Evolutionary conservation across 768 basidiomycete species (phyloP).

Genomic region (Thelephora aurantiotincta): DNA sequence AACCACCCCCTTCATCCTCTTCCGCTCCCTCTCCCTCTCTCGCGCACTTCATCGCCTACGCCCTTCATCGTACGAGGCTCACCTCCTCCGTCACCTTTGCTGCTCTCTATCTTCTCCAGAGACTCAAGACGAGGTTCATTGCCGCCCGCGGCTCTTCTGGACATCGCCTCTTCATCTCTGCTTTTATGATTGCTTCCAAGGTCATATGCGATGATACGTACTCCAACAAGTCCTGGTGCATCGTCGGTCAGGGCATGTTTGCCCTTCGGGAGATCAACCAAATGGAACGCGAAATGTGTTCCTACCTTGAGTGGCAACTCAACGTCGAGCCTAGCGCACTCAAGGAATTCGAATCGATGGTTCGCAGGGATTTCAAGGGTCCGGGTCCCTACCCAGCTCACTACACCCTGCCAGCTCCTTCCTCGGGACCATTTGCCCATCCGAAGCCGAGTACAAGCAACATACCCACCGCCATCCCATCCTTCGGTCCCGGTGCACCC

Average conservation of each 20-base stretch:
- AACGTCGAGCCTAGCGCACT: slow-evolving; percentile 57
- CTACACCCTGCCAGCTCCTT: slow-evolving; percentile 28
- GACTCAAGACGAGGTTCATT: slow-evolving; percentile 85
- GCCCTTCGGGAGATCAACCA: slow-evolving; percentile 82
- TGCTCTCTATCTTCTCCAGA: slow-evolving; percentile 58
- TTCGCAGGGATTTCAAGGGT: slow-evolving; percentile 45
- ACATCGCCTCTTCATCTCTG: slow-evolving; percentile 81
- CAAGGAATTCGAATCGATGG: slow-evolving; percentile 42
- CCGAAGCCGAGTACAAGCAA: slow-evolving; percentile 7
- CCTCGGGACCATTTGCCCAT: slow-evolving; percentile 16
- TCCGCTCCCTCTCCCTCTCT: slow-evolving; percentile 45
- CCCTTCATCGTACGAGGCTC: slow-evolving; percentile 64
- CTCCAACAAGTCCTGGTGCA: slow-evolving; percentile 53
- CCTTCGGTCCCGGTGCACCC: slow-evolving; percentile 10
- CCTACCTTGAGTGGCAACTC: slow-evolving; percentile 87
- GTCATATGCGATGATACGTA: slow-evolving; percentile 56
- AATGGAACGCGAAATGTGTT: slow-evolving; percentile 92
- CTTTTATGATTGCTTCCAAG: slow-evolving; percentile 86
- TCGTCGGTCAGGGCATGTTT: slow-evolving; percentile 52
- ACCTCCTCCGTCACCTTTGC: slow-evolving; percentile 45
- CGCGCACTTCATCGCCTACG: slow-evolving; percentile 76
- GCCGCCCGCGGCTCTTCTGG: slow-evolving; percentile 84
- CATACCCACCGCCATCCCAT: slow-evolving; percentile 8
- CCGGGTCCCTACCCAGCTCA: slow-evolving; percentile 49
- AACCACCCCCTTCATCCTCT: slow-evolving; percentile 14